A percentile compares a stretch with the other conserved stretches of the same genome.
Evolutionary conservation across 2,329 filamentous ascomycete species (phyloP).

Genomic region (Pleomassaria siparia): DNA sequence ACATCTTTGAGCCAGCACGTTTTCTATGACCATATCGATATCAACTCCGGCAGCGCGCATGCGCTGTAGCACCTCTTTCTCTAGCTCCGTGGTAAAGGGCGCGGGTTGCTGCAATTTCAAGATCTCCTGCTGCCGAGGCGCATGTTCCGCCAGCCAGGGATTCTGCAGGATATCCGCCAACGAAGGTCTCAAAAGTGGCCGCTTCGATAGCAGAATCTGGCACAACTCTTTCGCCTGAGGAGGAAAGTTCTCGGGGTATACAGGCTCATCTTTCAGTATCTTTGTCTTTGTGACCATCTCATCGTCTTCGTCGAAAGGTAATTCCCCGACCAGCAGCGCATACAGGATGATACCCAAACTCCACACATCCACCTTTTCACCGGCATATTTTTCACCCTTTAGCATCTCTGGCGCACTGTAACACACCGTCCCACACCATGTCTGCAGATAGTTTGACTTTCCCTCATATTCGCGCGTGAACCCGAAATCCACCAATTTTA

Average conservation of each 20-base stretch:
- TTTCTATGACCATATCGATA: slow-evolving; percentile 91
- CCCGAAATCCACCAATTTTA: slow-evolving; percentile 96
- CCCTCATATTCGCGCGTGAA: slow-evolving; percentile 98
- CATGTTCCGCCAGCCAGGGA: slow-evolving; percentile 84
- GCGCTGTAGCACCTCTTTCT: slow-evolving; percentile 87
- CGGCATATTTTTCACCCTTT: slow-evolving; percentile 96
- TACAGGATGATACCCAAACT: slow-evolving; percentile 84
- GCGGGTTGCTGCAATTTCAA: slow-evolving; percentile 77
- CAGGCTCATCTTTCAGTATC: slow-evolving; percentile 84
- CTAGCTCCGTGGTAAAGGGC: slow-evolving; percentile 81
- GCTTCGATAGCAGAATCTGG: slow-evolving; percentile 81
- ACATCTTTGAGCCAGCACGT: slow-evolving; percentile 85
- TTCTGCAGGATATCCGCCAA: slow-evolving; percentile 84
- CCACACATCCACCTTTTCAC: slow-evolving; percentile 97
- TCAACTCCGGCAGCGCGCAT: slow-evolving; percentile 95
- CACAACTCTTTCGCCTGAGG: slow-evolving; percentile 77
- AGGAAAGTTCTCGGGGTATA: slow-evolving; percentile 78
- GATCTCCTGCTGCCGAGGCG: slow-evolving; percentile 85
- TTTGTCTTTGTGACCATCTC: slow-evolving; percentile 81
- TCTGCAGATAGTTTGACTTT: slow-evolving; percentile 90
- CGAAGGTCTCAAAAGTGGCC: slow-evolving; percentile 78
- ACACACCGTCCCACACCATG: slow-evolving; percentile 96
- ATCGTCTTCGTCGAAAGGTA: slow-evolving; percentile 96
- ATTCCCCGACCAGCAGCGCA: slow-evolving; percentile 76
- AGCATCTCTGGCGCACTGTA: slow-evolving; percentile 99